A percentile compares a stretch with the other conserved stretches of the same genome.
These are phyloP conservation scores for Encephalitozoon hellem DNA, from an alignment of 371 early-diverging fungal genomes.

Conservation along the genomic window DNA sequence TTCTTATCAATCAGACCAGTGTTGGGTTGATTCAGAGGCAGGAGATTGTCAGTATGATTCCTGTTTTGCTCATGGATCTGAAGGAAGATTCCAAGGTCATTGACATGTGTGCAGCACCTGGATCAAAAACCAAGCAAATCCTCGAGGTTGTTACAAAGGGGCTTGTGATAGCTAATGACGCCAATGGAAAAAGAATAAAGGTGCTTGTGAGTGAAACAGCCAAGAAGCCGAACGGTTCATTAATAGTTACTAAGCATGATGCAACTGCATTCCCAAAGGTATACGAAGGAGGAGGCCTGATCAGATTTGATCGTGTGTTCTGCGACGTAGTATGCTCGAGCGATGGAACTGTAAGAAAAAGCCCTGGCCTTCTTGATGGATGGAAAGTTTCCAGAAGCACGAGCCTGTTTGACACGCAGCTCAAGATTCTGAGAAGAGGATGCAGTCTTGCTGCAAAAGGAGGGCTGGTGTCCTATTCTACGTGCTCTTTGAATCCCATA, in stretches of 20 bases:
- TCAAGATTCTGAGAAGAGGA: constrained; percentile 75
- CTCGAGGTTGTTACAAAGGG: constrained; percentile 69
- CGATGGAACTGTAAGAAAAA: constrained; percentile 95
- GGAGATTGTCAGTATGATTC: constrained; percentile 95
- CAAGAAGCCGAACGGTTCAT: constrained; percentile 74
- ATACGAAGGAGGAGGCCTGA: constrained; percentile 36
- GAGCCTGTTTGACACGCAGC: constrained; percentile 73
- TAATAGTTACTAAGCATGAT: constrained; percentile 88
- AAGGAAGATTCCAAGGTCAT: constrained; percentile 72
- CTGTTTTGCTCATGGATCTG: constrained; percentile 81
- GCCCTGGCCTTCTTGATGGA: constrained; percentile 72
- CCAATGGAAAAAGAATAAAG: constrained; percentile 74
- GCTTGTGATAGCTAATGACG: constrained; percentile 92
- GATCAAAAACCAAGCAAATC: constrained; percentile 68
- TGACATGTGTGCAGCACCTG: constrained; percentile 67
- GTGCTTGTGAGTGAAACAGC: constrained; percentile 87
- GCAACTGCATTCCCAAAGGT: constrained; percentile 76
- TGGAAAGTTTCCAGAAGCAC: constrained; percentile 71
- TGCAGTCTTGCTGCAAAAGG: constrained; percentile 75
- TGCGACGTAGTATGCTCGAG: constrained; percentile 90
- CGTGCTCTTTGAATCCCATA: constrained; percentile 89
- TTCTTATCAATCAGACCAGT: constrained; percentile 41
- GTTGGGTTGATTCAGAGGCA: constrained; percentile 85
- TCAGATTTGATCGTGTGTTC: constrained; percentile 77
- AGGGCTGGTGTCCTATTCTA: constrained; percentile 91